Base-by-base conservation (phyloP, 2,329 filamentous ascomycete genomes). In the Diaporthe ilicicola region DNA sequence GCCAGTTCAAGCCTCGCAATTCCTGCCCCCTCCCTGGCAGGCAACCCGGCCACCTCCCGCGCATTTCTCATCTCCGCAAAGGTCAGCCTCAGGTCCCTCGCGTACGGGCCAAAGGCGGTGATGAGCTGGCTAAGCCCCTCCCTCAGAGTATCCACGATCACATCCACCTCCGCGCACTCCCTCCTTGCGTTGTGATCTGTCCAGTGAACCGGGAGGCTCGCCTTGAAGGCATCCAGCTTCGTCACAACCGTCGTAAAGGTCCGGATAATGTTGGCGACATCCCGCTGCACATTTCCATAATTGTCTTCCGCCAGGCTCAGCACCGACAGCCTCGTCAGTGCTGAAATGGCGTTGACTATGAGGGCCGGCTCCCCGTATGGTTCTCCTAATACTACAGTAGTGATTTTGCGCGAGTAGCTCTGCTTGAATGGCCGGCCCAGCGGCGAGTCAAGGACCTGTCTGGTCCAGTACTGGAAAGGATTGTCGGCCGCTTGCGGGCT, bases 241-340 rank as follows among this genome's bases (percentile, higher is more conserved):
- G 84, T 86, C 69, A 94, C 90, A 0, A 93, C 90, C 0, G 80
- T 76, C 0, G 93, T 95, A 72, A 97, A 89, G 1, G 90, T 89
- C 56, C 92, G 89, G 64, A 98, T 89, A 70, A 97, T 91, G 61
- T 82, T 83, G 1, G 93, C 89, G 2, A 98, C 90, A 74, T 96
- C 93, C 53, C 90, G 87, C 74, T 97, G 92, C n/a, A 97, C 95
- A 75, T 93, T 93, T 17, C 95, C 95, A 77, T 91, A 96, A 56
- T 88, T 87, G 79, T 98, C 95, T 80, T 98, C 95, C 4, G 85
- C 84, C 67, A 98, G 82, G 80, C 93, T 95, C 73, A 88, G 88
- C 4, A 94, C 87, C 0, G 93, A 88, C 34, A 98, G 85, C 62
- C 88, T 86, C 15, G 89, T 90, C 48, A 96, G 82, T 0, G 92